phyloP scores from a whole-genome alignment of 164 flowering plant species.

The Paratinospora sagittata region DNA sequence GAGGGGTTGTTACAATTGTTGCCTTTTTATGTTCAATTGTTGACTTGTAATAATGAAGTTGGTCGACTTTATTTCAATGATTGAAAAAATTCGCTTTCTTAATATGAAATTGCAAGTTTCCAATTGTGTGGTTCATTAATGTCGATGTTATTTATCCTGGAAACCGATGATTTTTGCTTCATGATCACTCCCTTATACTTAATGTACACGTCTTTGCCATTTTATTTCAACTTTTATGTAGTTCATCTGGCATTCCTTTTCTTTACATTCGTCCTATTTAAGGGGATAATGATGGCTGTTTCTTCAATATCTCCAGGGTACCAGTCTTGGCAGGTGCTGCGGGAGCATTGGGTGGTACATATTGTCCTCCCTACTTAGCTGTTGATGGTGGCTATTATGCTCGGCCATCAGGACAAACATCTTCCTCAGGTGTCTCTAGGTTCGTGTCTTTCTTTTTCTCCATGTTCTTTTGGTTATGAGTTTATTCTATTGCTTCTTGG shows the following conservation, averaged over 20 bases:
- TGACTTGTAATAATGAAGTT: too few species aligned
- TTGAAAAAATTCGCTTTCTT: too few species aligned
- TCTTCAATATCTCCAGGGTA: slow-evolving; percentile 43
- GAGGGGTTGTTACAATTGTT: too few species aligned
- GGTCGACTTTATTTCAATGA: too few species aligned
- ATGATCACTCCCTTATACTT: too few species aligned
- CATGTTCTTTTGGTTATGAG: not conserved
- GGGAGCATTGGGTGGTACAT: slow-evolving; percentile 65
- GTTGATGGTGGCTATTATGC: slow-evolving; percentile 74
- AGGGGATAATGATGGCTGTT: not conserved
- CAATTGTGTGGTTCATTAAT: too few species aligned
- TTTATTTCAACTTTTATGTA: not conserved
- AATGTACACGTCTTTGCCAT: too few species aligned
- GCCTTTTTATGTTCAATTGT: too few species aligned
- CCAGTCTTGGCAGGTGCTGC: slow-evolving; percentile 91
- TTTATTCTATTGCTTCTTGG: not conserved
- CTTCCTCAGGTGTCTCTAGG: slow-evolving; percentile 55
- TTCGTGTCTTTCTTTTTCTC: slow-evolving; percentile 24
- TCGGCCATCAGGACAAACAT: slow-evolving; percentile 62
- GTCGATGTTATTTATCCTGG: too few species aligned
- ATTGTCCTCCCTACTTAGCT: slow-evolving; percentile 69
- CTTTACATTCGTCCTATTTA: not conserved
- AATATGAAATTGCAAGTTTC: too few species aligned
- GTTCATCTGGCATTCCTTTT: not conserved
- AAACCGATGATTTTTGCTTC: too few species aligned